Evolutionary conservation across 2,329 filamentous ascomycete genomes (phyloP), one percentile per base, ranked within the genome.

Genomic region (Colletotrichum abscissum): DNA sequence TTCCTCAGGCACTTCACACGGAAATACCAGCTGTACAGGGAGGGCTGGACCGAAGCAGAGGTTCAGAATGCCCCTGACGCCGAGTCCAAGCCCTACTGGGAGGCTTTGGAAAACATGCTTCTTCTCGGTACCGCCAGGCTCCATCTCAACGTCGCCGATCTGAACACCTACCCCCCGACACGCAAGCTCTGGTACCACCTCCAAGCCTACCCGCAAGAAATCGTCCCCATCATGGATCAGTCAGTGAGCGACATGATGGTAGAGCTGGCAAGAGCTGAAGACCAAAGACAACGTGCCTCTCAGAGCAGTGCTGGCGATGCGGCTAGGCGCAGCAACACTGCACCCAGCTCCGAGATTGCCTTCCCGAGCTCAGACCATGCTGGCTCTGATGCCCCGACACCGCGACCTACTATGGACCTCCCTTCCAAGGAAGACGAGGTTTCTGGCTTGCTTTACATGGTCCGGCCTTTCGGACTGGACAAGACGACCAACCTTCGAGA

Each of bases 211-310:
- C 97, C 97, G 0, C 95, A 97, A 79, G 97, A 99, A 88, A 95
- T 99, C 66, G 93, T 99, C 57, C 95, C 96, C 3, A 88, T 98
- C 59, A 98, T 99, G 93, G 97, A 99, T 88, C 94, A 97, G 82
- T 92, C 92, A 6, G 91, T 98, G 63, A 97, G 98, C 80, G 96
- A 99, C 83, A 88, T 95, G 67, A 97, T 98, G 92, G 90, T 97
- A 28, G 95, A 98, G 80, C 86, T 98, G 63, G 95, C 96, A 0
- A 91, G 94, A 74, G 92, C 92, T 73, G 93, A 97, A 78, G 94
- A 93, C 88, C 87, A 92, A 42, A 91, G 91, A 73, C 88, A 93
- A 79, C 89, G 92, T 76, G 83, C 86, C 14, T 89, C 89, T n/a
- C 90, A 91, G 78, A 89, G 84, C 82, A 90, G 85, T 75, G 87